Percentiles rank a stretch among this genome's conserved stretches.
phyloP scores from a whole-genome alignment of 73 alveolate species.

The Paramecium octaurelia region DNA sequence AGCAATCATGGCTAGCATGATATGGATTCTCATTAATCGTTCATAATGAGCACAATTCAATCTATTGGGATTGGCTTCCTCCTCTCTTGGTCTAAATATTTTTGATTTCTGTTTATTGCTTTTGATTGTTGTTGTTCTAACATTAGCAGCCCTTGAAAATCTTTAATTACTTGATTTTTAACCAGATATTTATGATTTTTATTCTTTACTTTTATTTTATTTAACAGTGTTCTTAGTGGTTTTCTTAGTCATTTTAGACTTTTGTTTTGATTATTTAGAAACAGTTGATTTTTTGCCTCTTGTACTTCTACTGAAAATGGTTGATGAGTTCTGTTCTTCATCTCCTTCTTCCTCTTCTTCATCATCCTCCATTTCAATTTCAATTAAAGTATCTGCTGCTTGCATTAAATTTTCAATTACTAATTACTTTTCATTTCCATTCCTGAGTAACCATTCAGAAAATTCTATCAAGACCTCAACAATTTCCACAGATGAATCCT shows the following conservation, averaged over 20 bases:
- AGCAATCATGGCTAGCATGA: constrained; percentile 93
- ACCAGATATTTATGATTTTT: constrained; percentile 83
- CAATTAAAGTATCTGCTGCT: constrained; percentile 95
- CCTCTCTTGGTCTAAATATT: constrained; percentile 88
- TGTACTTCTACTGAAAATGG: constrained; percentile 67
- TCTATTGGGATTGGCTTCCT: constrained; percentile 95
- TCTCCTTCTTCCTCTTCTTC: constrained; percentile 92
- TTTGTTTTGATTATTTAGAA: constrained; percentile 49
- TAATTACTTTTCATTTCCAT: constrained; percentile 87
- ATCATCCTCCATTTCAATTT: constrained; percentile 96
- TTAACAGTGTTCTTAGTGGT: constrained; percentile 79
- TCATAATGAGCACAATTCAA: constrained; percentile 96
- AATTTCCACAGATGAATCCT: constrained; percentile 93
- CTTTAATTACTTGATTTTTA: constrained; percentile 70
- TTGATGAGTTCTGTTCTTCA: constrained; percentile 80
- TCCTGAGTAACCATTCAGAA: constrained; percentile 94
- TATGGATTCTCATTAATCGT: constrained; percentile 92
- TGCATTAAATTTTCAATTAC: constrained; percentile 89
- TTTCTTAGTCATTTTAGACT: constrained; percentile 65
- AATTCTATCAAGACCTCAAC: constrained; percentile 95
- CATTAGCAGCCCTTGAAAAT: constrained; percentile 73
- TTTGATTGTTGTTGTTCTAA: constrained; percentile 71
- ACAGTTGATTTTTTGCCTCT: constrained; percentile 56
- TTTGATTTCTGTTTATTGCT: constrained; percentile 82
- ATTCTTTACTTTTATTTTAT: constrained; percentile 66